Evolutionary conservation across 176 grass and related monocot species (phyloP).

Genomic region (Rhynchospora pubera): DNA sequence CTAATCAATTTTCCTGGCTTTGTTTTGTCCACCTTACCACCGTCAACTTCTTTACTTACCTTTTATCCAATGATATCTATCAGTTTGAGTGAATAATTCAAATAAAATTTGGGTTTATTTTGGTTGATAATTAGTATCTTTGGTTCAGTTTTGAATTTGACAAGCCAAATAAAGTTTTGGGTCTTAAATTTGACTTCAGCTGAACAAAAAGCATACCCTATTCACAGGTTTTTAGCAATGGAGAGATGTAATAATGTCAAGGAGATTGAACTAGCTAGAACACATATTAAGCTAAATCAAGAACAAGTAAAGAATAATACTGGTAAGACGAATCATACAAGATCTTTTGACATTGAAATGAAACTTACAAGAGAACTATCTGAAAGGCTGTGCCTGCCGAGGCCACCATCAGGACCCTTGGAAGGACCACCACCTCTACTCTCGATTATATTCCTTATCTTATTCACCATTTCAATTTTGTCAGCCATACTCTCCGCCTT

Average conservation of each 20-base stretch:
- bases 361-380: conserved; percentile 71
- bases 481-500: conserved; percentile 81
- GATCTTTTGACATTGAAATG: background rate
- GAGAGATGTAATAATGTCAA: background rate
- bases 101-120: no score
- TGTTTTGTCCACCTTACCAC: no score
- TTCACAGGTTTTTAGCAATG: background rate
- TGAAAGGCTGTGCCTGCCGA: conserved; percentile 51
- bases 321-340: background rate
- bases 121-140: no score
- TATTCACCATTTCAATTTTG: conserved; percentile 64
- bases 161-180: no score
- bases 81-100: no score
- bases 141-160: no score
- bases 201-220: no score
- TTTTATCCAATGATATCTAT: no score
- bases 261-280: background rate
- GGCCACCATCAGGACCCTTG: conserved; percentile 27
- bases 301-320: conserved; percentile 6
- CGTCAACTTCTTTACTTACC: no score
- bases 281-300: background rate
- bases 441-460: conserved; percentile 46
- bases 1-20: no score
- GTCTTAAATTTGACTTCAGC: no score
- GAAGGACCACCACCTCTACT: conserved; percentile 26